Conservation (phyloP, 495 filamentous ascomycete species). For the Lophiotrema nucula region DNA sequence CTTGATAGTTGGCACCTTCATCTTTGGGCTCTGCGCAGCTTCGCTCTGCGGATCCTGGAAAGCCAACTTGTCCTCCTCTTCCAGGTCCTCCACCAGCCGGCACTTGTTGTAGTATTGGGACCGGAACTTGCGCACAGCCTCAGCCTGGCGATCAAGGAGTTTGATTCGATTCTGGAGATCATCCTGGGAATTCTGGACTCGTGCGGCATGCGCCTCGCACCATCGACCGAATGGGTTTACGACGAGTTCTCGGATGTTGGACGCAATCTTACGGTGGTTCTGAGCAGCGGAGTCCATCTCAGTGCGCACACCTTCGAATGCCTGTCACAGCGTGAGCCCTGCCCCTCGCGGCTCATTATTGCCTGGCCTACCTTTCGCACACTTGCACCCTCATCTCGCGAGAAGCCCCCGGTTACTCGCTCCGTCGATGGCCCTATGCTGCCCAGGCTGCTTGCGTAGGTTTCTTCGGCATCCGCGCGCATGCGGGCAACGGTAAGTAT, state of each 20-base stretch:
- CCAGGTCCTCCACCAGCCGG: slow-evolving; percentile 88
- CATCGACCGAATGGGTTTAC: slow-evolving; percentile 90
- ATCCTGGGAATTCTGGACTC: slow-evolving; percentile 89
- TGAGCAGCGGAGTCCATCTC: slow-evolving; percentile 92
- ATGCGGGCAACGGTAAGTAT: slow-evolving; percentile 84
- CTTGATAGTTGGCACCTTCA: slow-evolving; percentile 47
- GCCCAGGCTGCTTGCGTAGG: slow-evolving; percentile 76
- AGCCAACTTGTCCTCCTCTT: slow-evolving; percentile 97
- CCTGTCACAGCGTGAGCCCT: slow-evolving; percentile 52
- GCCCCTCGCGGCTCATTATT: neutral
- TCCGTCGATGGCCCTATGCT: slow-evolving; percentile 83
- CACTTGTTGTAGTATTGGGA: slow-evolving; percentile 99
- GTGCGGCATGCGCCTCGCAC: slow-evolving; percentile 89
- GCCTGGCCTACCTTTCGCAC: slow-evolving; percentile 72
- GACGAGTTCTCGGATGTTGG: slow-evolving; percentile 93
- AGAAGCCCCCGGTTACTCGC: slow-evolving; percentile 79
- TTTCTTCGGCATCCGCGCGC: slow-evolving; percentile 93
- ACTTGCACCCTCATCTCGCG: slow-evolving; percentile 92
- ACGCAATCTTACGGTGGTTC: slow-evolving; percentile 91
- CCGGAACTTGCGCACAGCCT: slow-evolving; percentile 83
- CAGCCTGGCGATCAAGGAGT: slow-evolving; percentile 86
- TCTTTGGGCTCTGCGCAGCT: slow-evolving; percentile 62
- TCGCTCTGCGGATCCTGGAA: slow-evolving; percentile 74
- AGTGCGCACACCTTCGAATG: slow-evolving; percentile 89
- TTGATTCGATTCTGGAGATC: slow-evolving; percentile 87